A percentile compares a stretch with the other conserved stretches of the same genome.
Evolutionary conservation across 805 yeast genomes (phyloP).

Genomic region (Naumovozyma dairenensis): DNA sequence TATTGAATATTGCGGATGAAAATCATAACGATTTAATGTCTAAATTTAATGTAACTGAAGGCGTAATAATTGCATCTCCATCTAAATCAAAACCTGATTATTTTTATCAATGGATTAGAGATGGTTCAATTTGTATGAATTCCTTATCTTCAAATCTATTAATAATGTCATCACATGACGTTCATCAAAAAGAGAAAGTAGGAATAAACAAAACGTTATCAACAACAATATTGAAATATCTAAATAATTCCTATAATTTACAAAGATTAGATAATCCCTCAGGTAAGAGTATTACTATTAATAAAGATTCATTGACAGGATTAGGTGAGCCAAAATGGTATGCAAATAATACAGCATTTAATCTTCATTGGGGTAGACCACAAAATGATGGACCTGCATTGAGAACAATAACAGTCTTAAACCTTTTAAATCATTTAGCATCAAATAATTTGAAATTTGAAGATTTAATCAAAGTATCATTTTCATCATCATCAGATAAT

Average conservation of each 20-base stretch:
- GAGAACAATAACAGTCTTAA: slow-evolving; percentile 54
- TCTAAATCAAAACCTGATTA: slow-evolving; percentile 65
- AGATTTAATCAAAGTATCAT: slow-evolving; percentile 23
- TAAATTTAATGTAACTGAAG: slow-evolving; percentile 24
- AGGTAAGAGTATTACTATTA: slow-evolving; percentile 36
- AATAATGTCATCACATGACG: slow-evolving; percentile 2
- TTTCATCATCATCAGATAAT: background rate
- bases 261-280: slow-evolving; percentile 64
- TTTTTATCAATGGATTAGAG: slow-evolving; percentile 85
- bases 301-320: slow-evolving; percentile 38
- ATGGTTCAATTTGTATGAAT: slow-evolving; percentile 70
- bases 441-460: slow-evolving; percentile 21
- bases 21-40: background rate
- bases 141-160: slow-evolving; percentile 49
- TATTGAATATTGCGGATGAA: slow-evolving; percentile 41
- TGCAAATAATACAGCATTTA: slow-evolving; percentile 54
- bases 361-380: slow-evolving; percentile 82
- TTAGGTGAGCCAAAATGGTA: slow-evolving; percentile 88
- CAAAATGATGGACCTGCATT: slow-evolving; percentile 93
- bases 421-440: slow-evolving; percentile 40
- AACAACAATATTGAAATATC: slow-evolving; percentile 46
- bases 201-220: slow-evolving; percentile 18
- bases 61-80: slow-evolving; percentile 81
- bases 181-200: slow-evolving; percentile 5
- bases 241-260: slow-evolving; percentile 45